A percentile compares a stretch with the other conserved stretches of the same genome.
These are phyloP conservation scores for Acanthamoeba comandoni DNA, from an alignment of 208 protist species.

Conservation along the genomic window DNA sequence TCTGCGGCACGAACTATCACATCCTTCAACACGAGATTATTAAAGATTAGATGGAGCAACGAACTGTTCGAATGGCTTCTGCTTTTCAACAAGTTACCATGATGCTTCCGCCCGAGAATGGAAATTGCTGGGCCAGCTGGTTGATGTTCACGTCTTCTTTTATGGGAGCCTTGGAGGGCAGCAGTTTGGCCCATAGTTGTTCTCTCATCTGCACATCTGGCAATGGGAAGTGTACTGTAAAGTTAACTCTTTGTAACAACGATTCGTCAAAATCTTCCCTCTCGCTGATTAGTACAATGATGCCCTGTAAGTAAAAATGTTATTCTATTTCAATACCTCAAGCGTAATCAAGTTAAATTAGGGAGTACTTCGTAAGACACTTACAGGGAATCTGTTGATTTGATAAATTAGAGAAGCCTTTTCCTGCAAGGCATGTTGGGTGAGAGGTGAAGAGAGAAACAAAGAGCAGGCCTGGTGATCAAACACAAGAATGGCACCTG, in stretches of 20 bases:
- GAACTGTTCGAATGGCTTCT: too few species aligned
- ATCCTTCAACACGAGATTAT: background rate
- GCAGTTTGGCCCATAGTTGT: constrained; percentile 46
- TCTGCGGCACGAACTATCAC: constrained; percentile 52
- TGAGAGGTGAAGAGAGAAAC: background rate
- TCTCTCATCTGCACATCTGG: background rate
- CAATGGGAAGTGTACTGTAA: constrained; percentile 38
- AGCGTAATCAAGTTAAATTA: too few species aligned
- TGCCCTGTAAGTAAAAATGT: too few species aligned
- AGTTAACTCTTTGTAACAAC: constrained; percentile 55
- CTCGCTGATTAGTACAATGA: constrained; percentile 12
- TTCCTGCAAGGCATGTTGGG: background rate
- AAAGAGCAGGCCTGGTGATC: constrained; percentile 81
- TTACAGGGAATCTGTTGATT: constrained; percentile 31
- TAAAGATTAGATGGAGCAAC: background rate
- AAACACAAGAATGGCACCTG: constrained; percentile 82
- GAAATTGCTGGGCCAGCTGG: background rate
- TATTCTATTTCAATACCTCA: too few species aligned
- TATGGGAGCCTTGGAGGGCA: constrained; percentile 27
- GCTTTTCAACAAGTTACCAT: background rate
- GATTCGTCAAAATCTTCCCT: constrained; percentile 14
- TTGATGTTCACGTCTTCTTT: constrained; percentile 50
- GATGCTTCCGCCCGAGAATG: background rate
- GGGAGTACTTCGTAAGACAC: too few species aligned
- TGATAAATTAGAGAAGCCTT: constrained; percentile 4